Conservation (phyloP, 2,329 filamentous ascomycete species). For the Parascedosporium putredinis region DNA sequence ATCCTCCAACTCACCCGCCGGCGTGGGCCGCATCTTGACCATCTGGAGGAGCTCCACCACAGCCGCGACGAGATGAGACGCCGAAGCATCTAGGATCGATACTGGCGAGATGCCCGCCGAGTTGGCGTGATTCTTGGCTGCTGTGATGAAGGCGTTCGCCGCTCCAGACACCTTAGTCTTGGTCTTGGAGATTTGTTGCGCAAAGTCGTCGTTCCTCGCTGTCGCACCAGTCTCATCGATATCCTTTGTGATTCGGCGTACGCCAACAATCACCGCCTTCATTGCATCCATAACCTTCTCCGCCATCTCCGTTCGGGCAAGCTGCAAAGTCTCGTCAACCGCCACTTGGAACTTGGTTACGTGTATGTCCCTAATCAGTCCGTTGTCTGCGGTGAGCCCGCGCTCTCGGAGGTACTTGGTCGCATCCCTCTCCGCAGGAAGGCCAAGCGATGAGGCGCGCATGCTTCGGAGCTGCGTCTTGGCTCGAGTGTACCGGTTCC, state of each 20-base stretch:
- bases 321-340: conserved; percentile 79
- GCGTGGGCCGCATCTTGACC: conserved; percentile 74
- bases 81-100: conserved; percentile 86
- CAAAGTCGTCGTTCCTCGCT: conserved; percentile 39
- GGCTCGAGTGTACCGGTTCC: conserved; percentile 73
- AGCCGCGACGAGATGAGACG: conserved; percentile 76
- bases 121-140: conserved; percentile 80
- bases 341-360: conserved; percentile 92
- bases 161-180: conserved; percentile 81
- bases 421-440: conserved; percentile 60
- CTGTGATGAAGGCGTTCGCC: conserved; percentile 91
- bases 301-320: conserved; percentile 63
- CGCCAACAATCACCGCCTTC: conserved; percentile 73
- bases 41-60: conserved; percentile 75
- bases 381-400: conserved; percentile 59
- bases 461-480: conserved; percentile 80
- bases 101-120: conserved; percentile 81
- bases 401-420: conserved; percentile 54
- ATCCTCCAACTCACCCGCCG: conserved; percentile 64
- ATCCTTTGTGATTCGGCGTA: conserved; percentile 76
- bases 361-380: conserved; percentile 80
- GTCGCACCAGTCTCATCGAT: conserved; percentile 46
- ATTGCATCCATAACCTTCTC: conserved; percentile 72
- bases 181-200: conserved; percentile 52
- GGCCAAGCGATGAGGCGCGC: conserved; percentile 68